Evolutionary conservation across 2,329 filamentous ascomycete species (phyloP), one percentile per base, ranked within the genome.

Genomic region (Scytalidium lignicola): DNA sequence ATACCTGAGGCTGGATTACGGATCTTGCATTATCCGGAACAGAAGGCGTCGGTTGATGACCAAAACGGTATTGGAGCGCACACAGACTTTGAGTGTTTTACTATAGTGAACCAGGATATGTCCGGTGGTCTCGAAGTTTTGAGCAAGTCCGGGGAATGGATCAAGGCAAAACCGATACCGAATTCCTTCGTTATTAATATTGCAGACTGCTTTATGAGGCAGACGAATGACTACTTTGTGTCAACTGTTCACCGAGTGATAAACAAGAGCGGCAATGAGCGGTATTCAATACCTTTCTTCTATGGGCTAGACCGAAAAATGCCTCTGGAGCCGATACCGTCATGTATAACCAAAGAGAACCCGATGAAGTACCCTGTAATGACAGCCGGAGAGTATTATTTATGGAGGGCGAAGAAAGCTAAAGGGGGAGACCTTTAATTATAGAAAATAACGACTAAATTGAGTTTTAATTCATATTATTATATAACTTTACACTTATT

Each of bases 41-140:
- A 46, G 56, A 9, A 51, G 53, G 15, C 50, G 50, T 9, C 40
- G 50, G 5, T 40, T 56, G 15, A 53, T 52, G n/a, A 48, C 3
- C 45, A 52, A 41, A 44, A 39, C 21, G 70, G 71, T 4, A 65
- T 74, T 15, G 71, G 70, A n/a, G 66, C 66, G 1, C 68, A 70
- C 54, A 67, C 67, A 1, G 73, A 75, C 56, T 70, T 66, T 48
- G 70, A 70, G 6, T 69, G 72, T 47, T 63, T 75, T 29, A 75
- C 72, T 1, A 63, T 75, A 3, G 62, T 75, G 15, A 68, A 72
- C 52, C 72, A 75, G 59, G 72, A 74, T 53, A 51, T 62, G 1
- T 69, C 67, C 1, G 69, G 69, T 10, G 73, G 70, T 1, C 61
- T 75, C 1, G 70, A 76, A 56, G 71, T 75, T 2, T 65, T 69